Percentiles rank a stretch among this genome's conserved stretches.
Conservation (phyloP, 2,329 filamentous ascomycete genomes). For the Aspergillus sp. region DNA sequence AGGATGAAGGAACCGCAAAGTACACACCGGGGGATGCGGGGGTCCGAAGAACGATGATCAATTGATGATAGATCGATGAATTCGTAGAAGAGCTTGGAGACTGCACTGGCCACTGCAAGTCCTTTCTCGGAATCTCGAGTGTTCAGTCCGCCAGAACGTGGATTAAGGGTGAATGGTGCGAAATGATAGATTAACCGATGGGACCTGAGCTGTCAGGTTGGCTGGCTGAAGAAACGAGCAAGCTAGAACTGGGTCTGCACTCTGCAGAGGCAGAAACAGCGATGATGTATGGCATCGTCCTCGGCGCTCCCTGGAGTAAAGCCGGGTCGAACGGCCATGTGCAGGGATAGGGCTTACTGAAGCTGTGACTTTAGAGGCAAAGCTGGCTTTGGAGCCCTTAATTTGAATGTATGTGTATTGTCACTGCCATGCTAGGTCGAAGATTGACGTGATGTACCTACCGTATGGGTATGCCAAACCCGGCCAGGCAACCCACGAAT, state of each 20-base stretch:
- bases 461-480: neutral
- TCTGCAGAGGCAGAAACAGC: neutral
- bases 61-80: neutral
- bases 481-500: neutral
- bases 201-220: neutral
- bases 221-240: neutral
- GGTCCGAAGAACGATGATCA: neutral
- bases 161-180: neutral
- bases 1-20: neutral
- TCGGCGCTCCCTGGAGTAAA: neutral
- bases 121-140: neutral
- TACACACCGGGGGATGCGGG: neutral
- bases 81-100: neutral
- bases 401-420: neutral
- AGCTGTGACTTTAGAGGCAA: neutral
- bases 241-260: neutral
- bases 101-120: neutral
- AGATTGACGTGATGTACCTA: too few relatives aligned
- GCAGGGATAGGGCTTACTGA: neutral
- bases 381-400: neutral
- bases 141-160: neutral
- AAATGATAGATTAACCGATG: neutral
- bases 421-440: neutral
- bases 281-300: neutral
- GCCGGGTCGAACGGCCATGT: neutral